Conservation (phyloP, 495 filamentous ascomycete species). For the Aspergillus diversus region DNA sequence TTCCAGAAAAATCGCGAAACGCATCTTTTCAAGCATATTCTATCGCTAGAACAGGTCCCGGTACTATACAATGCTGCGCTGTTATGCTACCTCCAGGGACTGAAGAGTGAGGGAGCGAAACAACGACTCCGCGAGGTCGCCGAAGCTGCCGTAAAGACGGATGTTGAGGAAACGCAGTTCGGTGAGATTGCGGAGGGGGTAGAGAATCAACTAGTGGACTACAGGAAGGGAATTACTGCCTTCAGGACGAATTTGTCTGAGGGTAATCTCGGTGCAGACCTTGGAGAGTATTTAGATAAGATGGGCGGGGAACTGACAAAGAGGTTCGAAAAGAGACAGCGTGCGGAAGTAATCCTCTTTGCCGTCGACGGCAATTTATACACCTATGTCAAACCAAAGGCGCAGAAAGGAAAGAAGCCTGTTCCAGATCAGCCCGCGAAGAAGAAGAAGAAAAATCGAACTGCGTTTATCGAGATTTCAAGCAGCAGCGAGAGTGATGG, state of each 20-base stretch:
- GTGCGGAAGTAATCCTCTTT: slow-evolving; percentile 52
- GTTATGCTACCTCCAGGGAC: slow-evolving; percentile 68
- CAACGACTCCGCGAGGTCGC: slow-evolving; percentile 63
- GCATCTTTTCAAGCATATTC: slow-evolving; percentile 78
- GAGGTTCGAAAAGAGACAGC: slow-evolving; percentile 46
- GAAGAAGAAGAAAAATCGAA: slow-evolving; percentile 62
- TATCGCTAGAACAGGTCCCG: slow-evolving; percentile 69
- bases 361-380: slow-evolving; percentile 42
- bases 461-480: slow-evolving; percentile 48
- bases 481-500: slow-evolving; percentile 50
- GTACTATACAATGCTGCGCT: slow-evolving; percentile 64
- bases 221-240: slow-evolving; percentile 57
- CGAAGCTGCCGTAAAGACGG: slow-evolving; percentile 53
- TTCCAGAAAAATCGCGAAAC: slow-evolving; percentile 91
- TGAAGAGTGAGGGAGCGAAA: slow-evolving; percentile 67
- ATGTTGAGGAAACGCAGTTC: slow-evolving; percentile 41
- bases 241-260: slow-evolving; percentile 39
- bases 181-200: slow-evolving; percentile 21
- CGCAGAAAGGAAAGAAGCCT: slow-evolving; percentile 26
- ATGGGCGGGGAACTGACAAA: slow-evolving; percentile 45
- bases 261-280: slow-evolving; percentile 34
- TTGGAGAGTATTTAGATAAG: slow-evolving; percentile 30
- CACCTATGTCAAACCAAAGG: slow-evolving; percentile 34
- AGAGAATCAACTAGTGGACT: slow-evolving; percentile 38
- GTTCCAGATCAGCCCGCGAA: slow-evolving; percentile 41